Conservation (phyloP, 768 basidiomycete genomes). For the Gloeophyllum trabeum region DNA sequence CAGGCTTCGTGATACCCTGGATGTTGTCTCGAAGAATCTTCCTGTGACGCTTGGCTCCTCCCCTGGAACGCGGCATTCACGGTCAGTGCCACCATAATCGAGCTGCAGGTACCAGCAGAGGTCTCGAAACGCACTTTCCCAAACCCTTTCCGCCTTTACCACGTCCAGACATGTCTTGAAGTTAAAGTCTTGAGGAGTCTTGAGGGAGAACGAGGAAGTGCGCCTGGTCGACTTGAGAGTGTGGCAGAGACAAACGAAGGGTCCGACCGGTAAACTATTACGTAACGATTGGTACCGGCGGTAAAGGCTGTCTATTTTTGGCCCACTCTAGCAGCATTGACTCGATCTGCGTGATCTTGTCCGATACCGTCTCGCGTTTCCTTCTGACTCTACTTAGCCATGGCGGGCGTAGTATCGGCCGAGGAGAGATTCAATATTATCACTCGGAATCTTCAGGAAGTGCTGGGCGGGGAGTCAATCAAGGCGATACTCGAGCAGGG, state of each 20-base stretch:
- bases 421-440: conserved; percentile 67
- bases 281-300: too few relatives aligned
- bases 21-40: conserved; percentile 36
- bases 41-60: conserved; percentile 33
- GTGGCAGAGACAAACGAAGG: too few relatives aligned
- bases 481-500: conserved; percentile 73
- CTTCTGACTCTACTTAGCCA: conserved; percentile 6
- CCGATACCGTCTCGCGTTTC: too few relatives aligned
- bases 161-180: conserved; percentile 40
- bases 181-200: background rate
- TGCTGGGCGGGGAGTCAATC: conserved; percentile 77
- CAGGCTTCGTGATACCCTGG: conserved; percentile 40
- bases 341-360: too few relatives aligned
- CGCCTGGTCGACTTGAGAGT: too few relatives aligned
- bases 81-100: background rate
- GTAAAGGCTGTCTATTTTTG: too few relatives aligned
- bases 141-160: conserved; percentile 38
- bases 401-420: conserved; percentile 20
- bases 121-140: conserved; percentile 22
- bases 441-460: conserved; percentile 77
- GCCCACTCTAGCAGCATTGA: background rate
- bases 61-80: conserved; percentile 12
- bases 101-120: too few relatives aligned
- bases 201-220: too few relatives aligned
- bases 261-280: too few relatives aligned